Evolutionary conservation across 495 filamentous ascomycete genomes (phyloP).

Genomic region (Talaromyces ruber): DNA sequence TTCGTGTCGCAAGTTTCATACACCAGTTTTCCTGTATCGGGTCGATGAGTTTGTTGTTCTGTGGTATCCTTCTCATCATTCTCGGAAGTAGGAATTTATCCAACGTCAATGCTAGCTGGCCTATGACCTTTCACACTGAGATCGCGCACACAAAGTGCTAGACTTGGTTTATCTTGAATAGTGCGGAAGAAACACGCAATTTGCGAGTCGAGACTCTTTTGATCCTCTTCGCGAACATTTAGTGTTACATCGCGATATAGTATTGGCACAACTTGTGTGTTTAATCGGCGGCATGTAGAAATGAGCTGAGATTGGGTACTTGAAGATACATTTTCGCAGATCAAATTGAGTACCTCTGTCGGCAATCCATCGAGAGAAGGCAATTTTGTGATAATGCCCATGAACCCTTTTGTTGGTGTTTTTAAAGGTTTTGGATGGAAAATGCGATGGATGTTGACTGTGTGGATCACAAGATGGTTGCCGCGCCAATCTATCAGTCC

Average conservation of each 20-base stretch:
- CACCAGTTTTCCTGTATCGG: not conserved
- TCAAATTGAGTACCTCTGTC: not conserved
- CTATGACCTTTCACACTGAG: not conserved
- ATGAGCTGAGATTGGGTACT: not conserved
- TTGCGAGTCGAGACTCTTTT: not conserved
- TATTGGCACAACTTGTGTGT: not conserved
- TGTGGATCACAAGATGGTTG: not conserved
- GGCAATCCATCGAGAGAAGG: not conserved
- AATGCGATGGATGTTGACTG: not conserved
- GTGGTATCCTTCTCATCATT: too few relatives aligned
- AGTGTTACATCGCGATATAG: not conserved
- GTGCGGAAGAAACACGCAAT: not conserved
- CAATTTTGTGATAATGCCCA: not conserved
- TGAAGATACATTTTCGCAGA: not conserved
- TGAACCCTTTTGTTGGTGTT: not conserved
- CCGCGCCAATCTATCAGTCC: not conserved
- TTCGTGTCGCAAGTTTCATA: not conserved
- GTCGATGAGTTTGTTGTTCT: not conserved
- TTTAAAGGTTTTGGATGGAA: not conserved
- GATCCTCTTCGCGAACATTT: not conserved
- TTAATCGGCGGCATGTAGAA: not conserved
- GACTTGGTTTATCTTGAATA: not conserved
- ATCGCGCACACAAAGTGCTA: not conserved
- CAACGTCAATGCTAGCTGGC: not conserved
- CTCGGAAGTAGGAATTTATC: too few relatives aligned